Evolutionary conservation across 23 red algal species (phyloP), one percentile per base, ranked within the genome.

Genomic region (Agarophyton chilense): DNA sequence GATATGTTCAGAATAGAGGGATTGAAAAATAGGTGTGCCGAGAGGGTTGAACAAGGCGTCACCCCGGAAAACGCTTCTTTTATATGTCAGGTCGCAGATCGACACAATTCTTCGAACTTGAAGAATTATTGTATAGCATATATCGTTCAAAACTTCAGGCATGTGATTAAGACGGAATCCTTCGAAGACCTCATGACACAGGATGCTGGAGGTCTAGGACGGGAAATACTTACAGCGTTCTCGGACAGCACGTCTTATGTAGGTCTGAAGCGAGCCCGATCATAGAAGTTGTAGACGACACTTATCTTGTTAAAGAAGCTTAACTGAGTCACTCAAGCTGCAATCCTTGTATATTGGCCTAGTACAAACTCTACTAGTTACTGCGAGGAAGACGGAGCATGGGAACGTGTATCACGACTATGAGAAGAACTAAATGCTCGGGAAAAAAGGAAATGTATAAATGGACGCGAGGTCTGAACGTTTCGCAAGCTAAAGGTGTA

Each of bases 1-100:
- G 93, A 96, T 64, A 96, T 94, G 93, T 93, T 96, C 46, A 57
- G 93, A 50, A 84, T 99, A 22, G 97, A 99, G 18, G 88, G 82
- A 38, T 71, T 99, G 58, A 70, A 90, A 42, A 86, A 31, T 32
- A 47, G 58, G 19, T 99, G 97, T 65, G 94, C 87, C 42, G 87
- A 93, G 35, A 79, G 56, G 33, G 83, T 98, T 11, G 92, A 98
- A 75, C 77, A 79, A 72, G 79, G 78, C 32, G 50, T 98, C 8
- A 84, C 70, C 53, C 70, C 86, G 7, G 43, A 90, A 21, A 98
- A 98, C 68, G 96, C 91, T 28, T 89, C 96, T 18, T 95, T 90
- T 25, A 90, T 98, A 31, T 88, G 87, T 52, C 84, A 95, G 63
- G 79, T 98, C 34, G 91, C 92, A n/a, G 94, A 92, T 52, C 54